phyloP scores from a whole-genome alignment of 1,284 basidiomycete species.

The Peniophora sp. region DNA sequence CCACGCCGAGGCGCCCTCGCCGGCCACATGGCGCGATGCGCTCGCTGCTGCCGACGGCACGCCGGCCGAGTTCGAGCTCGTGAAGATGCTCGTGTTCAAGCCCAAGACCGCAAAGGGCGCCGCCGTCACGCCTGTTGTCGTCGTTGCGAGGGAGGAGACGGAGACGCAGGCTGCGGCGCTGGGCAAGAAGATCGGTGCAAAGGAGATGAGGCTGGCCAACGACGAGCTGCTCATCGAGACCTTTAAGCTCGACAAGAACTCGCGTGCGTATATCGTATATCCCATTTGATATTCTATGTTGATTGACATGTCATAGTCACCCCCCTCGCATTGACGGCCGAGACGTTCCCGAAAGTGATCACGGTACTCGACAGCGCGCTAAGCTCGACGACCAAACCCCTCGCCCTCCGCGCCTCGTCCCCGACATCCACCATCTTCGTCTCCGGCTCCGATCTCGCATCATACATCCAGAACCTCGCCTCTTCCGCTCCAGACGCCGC shows the following conservation, averaged over 20 bases:
- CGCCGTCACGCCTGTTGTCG: constrained; percentile 77
- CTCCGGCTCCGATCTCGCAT: constrained; percentile 64
- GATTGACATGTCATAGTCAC: constrained; percentile 53
- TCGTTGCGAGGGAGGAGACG: constrained; percentile 79
- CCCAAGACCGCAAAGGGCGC: constrained; percentile 88
- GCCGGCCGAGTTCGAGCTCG: constrained; percentile 58
- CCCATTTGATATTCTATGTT: constrained; percentile 2
- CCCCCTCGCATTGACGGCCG: constrained; percentile 61
- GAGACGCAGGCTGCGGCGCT: constrained; percentile 73
- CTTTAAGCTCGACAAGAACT: constrained; percentile 81
- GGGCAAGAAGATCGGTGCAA: constrained; percentile 79
- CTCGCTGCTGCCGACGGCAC: constrained; percentile 39
- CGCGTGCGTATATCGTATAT: constrained; percentile 44
- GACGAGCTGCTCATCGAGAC: constrained; percentile 86
- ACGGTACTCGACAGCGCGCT: constrained; percentile 77
- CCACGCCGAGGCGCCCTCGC: constrained; percentile 54
- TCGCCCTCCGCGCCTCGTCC: constrained; percentile 73
- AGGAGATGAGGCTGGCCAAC: constrained; percentile 84
- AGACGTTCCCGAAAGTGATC: constrained; percentile 70
- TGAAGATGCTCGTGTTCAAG: constrained; percentile 85
- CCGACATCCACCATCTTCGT: constrained; percentile 70
- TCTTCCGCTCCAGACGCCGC: constrained; percentile 42
- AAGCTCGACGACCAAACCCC: constrained; percentile 49
- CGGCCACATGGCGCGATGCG: constrained; percentile 60
- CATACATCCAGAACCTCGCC: constrained; percentile 69